A percentile compares a stretch with the other conserved stretches of the same genome.
These are phyloP conservation scores for Rugosomyces carneus DNA, from an alignment of 1,284 basidiomycete genomes.

Conservation along the genomic window DNA sequence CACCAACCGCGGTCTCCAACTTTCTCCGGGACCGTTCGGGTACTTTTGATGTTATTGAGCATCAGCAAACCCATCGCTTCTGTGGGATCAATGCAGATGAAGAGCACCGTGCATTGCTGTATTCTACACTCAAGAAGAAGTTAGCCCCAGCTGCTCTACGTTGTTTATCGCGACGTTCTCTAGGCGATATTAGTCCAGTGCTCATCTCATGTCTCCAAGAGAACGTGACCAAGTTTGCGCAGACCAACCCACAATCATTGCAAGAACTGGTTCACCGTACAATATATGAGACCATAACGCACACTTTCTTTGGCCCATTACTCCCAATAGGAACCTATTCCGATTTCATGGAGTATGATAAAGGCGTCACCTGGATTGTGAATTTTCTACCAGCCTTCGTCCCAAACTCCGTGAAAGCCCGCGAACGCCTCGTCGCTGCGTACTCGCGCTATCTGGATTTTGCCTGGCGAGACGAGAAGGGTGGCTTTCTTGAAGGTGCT, in stretches of 20 bases:
- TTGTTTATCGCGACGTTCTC: neutral
- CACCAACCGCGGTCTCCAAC: conserved; percentile 3
- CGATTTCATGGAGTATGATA: neutral
- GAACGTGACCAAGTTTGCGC: neutral
- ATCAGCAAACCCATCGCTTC: neutral
- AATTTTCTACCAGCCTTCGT: neutral
- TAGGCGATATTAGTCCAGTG: neutral
- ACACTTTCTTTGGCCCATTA: neutral
- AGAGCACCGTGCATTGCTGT: neutral
- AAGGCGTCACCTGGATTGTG: neutral
- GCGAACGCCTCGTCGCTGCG: neutral
- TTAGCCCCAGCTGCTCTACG: neutral
- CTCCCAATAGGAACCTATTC: neutral
- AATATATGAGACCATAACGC: neutral
- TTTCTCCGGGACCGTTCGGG: conserved; percentile 1
- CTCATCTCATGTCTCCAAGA: neutral
- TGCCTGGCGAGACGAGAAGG: neutral
- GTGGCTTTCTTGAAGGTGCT: neutral
- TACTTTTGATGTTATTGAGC: neutral
- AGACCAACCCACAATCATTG: neutral
- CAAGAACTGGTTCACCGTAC: neutral
- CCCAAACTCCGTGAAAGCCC: neutral
- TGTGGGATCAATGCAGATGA: neutral
- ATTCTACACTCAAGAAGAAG: neutral
- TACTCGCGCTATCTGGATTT: neutral